Base-by-base conservation (phyloP, 2,329 filamentous ascomycete species). In the Sarocladium kiliense region DNA sequence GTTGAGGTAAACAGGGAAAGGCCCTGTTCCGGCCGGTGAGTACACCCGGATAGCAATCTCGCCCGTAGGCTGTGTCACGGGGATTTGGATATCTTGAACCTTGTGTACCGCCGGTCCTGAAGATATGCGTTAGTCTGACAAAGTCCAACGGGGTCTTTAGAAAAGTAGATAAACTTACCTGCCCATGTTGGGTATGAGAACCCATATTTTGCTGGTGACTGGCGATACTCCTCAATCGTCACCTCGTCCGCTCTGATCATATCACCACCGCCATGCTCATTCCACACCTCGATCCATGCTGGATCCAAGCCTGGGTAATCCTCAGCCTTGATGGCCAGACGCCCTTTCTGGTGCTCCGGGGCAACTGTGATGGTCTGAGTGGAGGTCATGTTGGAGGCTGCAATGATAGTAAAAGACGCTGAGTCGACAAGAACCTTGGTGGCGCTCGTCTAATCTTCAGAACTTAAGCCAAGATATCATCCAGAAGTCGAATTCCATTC, bases 251-350 rank as follows among this genome's bases (percentile, higher is more conserved):
- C 63, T 16, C 63, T 59, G 3, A 60, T 54, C 53, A 68, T 62
- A 4, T 59, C 58, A 14, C 59, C 57, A n/a, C 66, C 66, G 39
- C 47, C 47, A 16, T 67, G 59, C 3, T 60, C 54, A 39, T 61
- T 61, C 66, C 65, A 69, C 26, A 68, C 53, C 16, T 57, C 32
- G 14, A 60, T 54, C 64, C 66, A 69, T 61, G 67, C 60, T 1
- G 56, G 54, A 53, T 69, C 65, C 5, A 69, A 54, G 0, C 62
- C 63, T 1, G 36, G 34, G 16, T 59, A 63, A 16, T 60, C 53
- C 5, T 56, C 32, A 5, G 50, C 3, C 18, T 36, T 21, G 47
- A 51, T 51, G 26, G 47, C 47, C 18, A 51, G 30, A 23, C 47
- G 47, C 6, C 47, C 47, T n/a, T 51, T 51, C 14, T 51, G 47